Base-by-base conservation (phyloP, 2,329 filamentous ascomycete species). In the Exutisphaerella laricina region DNA sequence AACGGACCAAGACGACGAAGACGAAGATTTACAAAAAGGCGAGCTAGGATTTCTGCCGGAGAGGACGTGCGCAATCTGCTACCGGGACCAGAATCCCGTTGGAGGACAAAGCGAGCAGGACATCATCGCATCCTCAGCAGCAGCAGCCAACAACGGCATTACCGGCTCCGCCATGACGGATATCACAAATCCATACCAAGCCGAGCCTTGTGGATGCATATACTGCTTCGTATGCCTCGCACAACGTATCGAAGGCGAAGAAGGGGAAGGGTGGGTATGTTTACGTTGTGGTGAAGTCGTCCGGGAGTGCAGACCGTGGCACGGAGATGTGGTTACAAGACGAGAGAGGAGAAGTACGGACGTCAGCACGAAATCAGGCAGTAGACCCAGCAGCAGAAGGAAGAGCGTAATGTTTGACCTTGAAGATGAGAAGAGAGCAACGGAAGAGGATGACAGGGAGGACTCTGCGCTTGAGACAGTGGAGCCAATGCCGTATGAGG, bases 171-270 rank as follows among this genome's bases (percentile, higher is more conserved):
- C 87, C 5, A 84, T 88, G 52, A 96, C 89, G 0, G 92, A 97
- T 58, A 83, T 97, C 49, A 96, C 90, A 4, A 98, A 97, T 62
- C 89, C 92, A 0, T 98, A 98, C 63, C 88, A 95, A 67, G 80
- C 88, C 0, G 78, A 89, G 2, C 83, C 88, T 1, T 98, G 92
- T 58, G 85, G 85, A 0, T 95, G 89, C 64, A 75, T 96, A 46
- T 98, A 97, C 68, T 98, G 92, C 66, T 98, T 94, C 61, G 87
- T 94, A 13, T 98, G 92, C 60, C 68, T 97, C n/a, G 88, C 89
- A 3, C 87, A 88, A 45, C 80, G 86, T 46, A 75, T 98, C 31
- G 90, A 96, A 65, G 80, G 83, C 4, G 90, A 97, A 66, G 90
- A 96, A 62, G 92, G 90, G 22, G 88, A 96, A 60, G 90, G 90